These are phyloP conservation scores for Colletotrichum caudatum DNA, from an alignment of 2,329 filamentous ascomycete species.

Conservation along the genomic window DNA sequence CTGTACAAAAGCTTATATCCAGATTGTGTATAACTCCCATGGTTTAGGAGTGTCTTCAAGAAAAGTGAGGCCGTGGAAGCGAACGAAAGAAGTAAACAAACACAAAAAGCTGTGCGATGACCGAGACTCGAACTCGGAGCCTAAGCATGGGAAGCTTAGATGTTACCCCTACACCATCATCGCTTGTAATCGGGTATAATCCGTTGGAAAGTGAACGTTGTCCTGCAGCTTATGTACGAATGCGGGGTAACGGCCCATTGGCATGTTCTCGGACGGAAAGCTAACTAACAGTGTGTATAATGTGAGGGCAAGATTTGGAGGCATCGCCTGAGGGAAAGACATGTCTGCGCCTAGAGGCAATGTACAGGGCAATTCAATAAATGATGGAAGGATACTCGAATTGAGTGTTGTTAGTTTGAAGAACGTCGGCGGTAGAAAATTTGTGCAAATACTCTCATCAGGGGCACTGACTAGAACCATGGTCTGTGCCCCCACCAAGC, in stretches of 20 bases:
- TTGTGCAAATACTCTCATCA: not conserved
- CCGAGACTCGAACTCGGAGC: constrained; percentile 39
- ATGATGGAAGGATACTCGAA: not conserved
- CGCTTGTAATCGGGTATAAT: not conserved
- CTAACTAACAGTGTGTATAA: not conserved
- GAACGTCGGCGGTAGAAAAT: not conserved
- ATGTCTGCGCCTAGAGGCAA: not conserved
- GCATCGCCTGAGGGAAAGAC: not conserved
- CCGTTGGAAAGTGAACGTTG: rapidly evolving
- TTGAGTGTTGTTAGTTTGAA: constrained; percentile 2
- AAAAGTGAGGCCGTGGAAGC: not conserved
- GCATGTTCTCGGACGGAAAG: not conserved
- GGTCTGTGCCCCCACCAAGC: not conserved
- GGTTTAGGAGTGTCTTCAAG: not conserved
- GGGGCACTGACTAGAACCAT: not conserved
- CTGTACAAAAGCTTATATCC: not conserved
- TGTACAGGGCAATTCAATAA: not conserved
- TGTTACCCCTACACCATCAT: constrained; percentile 40
- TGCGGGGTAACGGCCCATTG: not conserved
- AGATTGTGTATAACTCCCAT: no score
- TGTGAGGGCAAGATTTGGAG: not conserved
- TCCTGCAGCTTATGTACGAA: not conserved
- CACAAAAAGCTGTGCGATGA: constrained; percentile 6
- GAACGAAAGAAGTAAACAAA: not conserved
- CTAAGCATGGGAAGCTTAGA: constrained; percentile 38